These are phyloP conservation scores for Rhizopus stolonifer DNA, from an alignment of 371 early-diverging fungal species.

Conservation along the genomic window DNA sequence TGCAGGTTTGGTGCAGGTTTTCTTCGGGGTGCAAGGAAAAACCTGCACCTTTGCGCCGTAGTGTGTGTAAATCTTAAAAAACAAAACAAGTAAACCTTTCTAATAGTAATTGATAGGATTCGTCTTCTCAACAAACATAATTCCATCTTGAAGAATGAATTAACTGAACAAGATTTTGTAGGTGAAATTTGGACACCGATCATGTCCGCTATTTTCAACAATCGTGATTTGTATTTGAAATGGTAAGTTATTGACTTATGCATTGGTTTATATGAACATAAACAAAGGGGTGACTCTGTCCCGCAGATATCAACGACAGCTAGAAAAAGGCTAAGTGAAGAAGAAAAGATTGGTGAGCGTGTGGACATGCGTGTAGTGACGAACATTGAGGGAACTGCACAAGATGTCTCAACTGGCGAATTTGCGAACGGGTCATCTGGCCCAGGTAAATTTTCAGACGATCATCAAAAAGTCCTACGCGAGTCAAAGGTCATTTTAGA, in stretches of 20 bases:
- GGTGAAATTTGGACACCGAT: slow-evolving; percentile 13
- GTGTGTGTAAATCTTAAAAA: slow-evolving; percentile 9
- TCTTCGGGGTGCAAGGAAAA: too few species aligned
- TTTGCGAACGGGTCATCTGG: slow-evolving; percentile 8
- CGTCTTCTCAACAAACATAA: slow-evolving; percentile 4
- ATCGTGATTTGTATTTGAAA: neutral
- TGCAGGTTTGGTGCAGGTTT: too few species aligned
- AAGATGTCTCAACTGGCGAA: slow-evolving; percentile 10
- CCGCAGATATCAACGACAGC: slow-evolving; percentile 2
- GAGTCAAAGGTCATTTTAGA: slow-evolving; percentile 1
- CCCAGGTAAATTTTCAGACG: slow-evolving; percentile 1
- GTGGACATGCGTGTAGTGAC: slow-evolving; percentile 12
- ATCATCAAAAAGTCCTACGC: slow-evolving; percentile 12
- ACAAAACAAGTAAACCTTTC: slow-evolving; percentile 5
- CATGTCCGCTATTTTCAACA: slow-evolving; percentile 5
- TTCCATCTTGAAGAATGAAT: slow-evolving; percentile 6
- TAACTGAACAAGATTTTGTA: slow-evolving; percentile 13
- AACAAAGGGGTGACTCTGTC: slow-evolving; percentile 12
- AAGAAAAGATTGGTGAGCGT: slow-evolving; percentile 5
- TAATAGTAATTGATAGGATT: slow-evolving; percentile 10
- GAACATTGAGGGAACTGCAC: slow-evolving; percentile 5
- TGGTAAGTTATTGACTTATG: slow-evolving; percentile 9
- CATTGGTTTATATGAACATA: slow-evolving; percentile 5
- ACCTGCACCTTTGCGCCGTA: too few species aligned
- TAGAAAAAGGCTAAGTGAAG: neutral